These are phyloP conservation scores for Cryphonectria japonica DNA, from an alignment of 2,329 filamentous ascomycete genomes.

Conservation along the genomic window DNA sequence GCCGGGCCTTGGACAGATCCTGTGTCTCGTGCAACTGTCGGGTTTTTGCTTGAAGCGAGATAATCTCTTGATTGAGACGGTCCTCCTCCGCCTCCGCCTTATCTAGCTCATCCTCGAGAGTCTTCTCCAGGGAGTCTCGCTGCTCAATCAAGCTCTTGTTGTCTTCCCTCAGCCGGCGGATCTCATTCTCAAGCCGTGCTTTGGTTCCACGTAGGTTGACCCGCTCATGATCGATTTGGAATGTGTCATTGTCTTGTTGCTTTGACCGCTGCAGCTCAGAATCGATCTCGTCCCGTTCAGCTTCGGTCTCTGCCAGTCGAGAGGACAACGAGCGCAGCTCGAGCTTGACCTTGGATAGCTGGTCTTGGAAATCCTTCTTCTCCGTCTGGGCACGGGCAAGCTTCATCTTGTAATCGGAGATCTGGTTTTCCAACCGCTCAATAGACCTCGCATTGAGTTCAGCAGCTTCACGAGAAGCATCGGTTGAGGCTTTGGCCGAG, in stretches of 20 bases:
- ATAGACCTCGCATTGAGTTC: constrained; percentile 47
- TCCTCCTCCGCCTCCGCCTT: constrained; percentile 69
- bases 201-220: constrained; percentile 70
- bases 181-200: constrained; percentile 68
- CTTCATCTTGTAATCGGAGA: constrained; percentile 62
- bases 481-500: constrained; percentile 36
- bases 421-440: constrained; percentile 58
- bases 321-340: constrained; percentile 63
- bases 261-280: constrained; percentile 60
- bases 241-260: constrained; percentile 58
- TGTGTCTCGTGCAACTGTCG: constrained; percentile 53
- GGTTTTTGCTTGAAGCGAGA: constrained; percentile 52
- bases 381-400: constrained; percentile 61
- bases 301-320: constrained; percentile 61
- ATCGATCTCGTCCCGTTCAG: constrained; percentile 70
- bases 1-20: constrained; percentile 62
- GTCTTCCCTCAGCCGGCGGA: constrained; percentile 68
- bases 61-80: constrained; percentile 59
- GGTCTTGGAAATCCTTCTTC: constrained; percentile 65
- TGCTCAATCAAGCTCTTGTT: constrained; percentile 60
- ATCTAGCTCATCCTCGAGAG: constrained; percentile 68
- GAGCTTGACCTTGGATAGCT: constrained; percentile 60
- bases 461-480: constrained; percentile 40
- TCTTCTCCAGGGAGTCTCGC: constrained; percentile 62
- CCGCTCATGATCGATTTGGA: constrained; percentile 69